phyloP scores from a whole-genome alignment of 306 rosid species.

The Cicer pinnatifidum region DNA sequence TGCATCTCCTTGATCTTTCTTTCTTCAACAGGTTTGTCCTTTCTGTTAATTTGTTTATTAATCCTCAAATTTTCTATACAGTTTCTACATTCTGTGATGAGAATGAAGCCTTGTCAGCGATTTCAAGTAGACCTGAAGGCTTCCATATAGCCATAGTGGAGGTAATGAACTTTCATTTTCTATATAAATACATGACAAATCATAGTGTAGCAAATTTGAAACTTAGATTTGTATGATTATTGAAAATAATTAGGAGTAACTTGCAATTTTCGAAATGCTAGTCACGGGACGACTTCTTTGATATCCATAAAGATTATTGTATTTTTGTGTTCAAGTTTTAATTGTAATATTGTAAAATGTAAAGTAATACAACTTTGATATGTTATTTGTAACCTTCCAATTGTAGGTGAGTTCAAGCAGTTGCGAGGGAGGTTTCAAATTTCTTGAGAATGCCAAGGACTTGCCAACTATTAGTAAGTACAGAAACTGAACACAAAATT shows the following conservation, averaged over 20 bases:
- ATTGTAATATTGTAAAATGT: slow-evolving; percentile 43
- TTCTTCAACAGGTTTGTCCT: slow-evolving; percentile 11
- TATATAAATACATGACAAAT: background rate
- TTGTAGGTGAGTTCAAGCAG: slow-evolving; percentile 68
- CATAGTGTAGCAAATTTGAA: slow-evolving; percentile 7
- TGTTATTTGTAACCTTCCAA: slow-evolving; percentile 36
- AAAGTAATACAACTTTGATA: slow-evolving; percentile 9
- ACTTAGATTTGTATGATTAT: slow-evolving; percentile 23
- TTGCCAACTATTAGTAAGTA: slow-evolving; percentile 86
- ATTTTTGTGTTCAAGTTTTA: background rate
- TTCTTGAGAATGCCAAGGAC: slow-evolving; percentile 86
- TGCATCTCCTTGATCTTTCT: slow-evolving; percentile 6
- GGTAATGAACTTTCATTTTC: slow-evolving; percentile 50
- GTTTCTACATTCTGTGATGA: slow-evolving; percentile 68
- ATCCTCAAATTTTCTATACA: slow-evolving; percentile 46
- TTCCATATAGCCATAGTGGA: slow-evolving; percentile 84
- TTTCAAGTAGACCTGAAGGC: slow-evolving; percentile 59
- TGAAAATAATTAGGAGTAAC: background rate
- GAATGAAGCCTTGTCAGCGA: slow-evolving; percentile 71
- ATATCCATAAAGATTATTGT: too few relatives aligned
- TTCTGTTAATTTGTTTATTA: slow-evolving; percentile 36
- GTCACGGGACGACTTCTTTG: too few relatives aligned
- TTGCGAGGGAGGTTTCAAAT: slow-evolving; percentile 60
- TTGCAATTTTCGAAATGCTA: too few relatives aligned
- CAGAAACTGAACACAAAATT: slow-evolving; percentile 31